These are phyloP conservation scores for Sporothrix globosa DNA, from an alignment of 2,329 filamentous ascomycete species.

Conservation along the genomic window DNA sequence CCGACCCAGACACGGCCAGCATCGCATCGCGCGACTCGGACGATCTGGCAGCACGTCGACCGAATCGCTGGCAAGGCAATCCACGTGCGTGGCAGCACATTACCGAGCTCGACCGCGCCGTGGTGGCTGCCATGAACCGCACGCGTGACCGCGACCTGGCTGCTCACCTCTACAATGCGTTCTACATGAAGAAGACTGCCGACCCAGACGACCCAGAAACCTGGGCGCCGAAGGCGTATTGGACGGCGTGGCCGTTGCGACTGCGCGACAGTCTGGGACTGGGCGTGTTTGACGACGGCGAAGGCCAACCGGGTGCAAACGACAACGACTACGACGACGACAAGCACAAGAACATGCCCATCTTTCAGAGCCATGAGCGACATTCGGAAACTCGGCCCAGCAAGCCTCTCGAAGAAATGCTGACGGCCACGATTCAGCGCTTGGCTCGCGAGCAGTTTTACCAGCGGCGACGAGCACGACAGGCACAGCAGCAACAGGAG, in stretches of 20 bases:
- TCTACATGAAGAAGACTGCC: constrained; percentile 62
- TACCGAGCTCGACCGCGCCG: constrained; percentile 64
- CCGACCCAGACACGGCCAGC: constrained; percentile 53
- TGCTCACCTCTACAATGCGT: constrained; percentile 78
- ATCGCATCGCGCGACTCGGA: constrained; percentile 53
- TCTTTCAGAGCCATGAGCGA: constrained; percentile 49
- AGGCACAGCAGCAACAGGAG: not conserved
- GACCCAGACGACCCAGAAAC: constrained; percentile 33
- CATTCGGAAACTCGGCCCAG: constrained; percentile 38
- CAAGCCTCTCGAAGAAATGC: constrained; percentile 63
- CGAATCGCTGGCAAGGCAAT: constrained; percentile 73
- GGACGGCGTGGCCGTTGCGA: constrained; percentile 84
- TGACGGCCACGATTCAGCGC: constrained; percentile 68
- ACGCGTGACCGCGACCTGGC: constrained; percentile 68
- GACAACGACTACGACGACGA: constrained; percentile 41
- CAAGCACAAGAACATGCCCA: constrained; percentile 28
- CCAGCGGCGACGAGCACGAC: not conserved
- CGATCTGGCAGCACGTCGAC: constrained; percentile 55
- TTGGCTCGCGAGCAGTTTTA: constrained; percentile 68
- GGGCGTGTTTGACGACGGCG: constrained; percentile 39
- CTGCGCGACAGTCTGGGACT: constrained; percentile 1
- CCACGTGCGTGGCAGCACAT: constrained; percentile 67
- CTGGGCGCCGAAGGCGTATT: constrained; percentile 62
- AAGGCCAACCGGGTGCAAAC: constrained; percentile 33
- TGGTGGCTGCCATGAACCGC: constrained; percentile 65